phyloP scores from a whole-genome alignment of 495 filamentous ascomycete species.

The Penicillium paxilli region DNA sequence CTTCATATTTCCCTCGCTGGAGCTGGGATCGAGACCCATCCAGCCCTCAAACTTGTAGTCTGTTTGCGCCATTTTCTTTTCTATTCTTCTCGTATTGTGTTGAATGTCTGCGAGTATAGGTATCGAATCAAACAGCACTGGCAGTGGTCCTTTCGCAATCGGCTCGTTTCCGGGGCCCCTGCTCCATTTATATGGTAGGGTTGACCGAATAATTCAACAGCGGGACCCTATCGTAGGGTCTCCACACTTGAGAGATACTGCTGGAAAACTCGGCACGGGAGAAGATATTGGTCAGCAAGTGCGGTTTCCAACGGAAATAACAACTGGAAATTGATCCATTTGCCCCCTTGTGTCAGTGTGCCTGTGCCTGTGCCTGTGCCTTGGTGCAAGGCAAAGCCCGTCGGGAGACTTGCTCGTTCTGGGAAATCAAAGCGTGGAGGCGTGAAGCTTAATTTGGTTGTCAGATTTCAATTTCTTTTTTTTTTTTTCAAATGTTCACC shows the following conservation, averaged over 20 bases:
- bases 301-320: not conserved
- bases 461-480: not conserved
- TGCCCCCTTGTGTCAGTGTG: too few species aligned
- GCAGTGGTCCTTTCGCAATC: not conserved
- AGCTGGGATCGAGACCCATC: slow-evolving; percentile 62
- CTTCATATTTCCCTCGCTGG: slow-evolving; percentile 74
- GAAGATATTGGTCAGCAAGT: slow-evolving; percentile 17
- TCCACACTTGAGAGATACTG: not conserved
- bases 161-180: not conserved
- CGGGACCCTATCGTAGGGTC: not conserved
- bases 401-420: not conserved
- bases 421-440: not conserved
- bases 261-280: slow-evolving; percentile 15
- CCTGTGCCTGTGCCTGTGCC: too few species aligned
- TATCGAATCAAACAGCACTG: too few species aligned
- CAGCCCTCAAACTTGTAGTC: slow-evolving; percentile 79
- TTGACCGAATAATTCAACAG: too few species aligned
- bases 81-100: not conserved
- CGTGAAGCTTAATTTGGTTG: not conserved
- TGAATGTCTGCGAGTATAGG: not conserved
- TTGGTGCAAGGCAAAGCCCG: too few species aligned
- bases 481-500: not conserved
- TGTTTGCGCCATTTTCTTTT: slow-evolving; percentile 29
- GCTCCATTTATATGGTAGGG: slow-evolving; percentile 19
- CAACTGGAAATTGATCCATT: not conserved